phyloP scores from a whole-genome alignment of 1,284 basidiomycete species.

The Ganoderma lucidum region DNA sequence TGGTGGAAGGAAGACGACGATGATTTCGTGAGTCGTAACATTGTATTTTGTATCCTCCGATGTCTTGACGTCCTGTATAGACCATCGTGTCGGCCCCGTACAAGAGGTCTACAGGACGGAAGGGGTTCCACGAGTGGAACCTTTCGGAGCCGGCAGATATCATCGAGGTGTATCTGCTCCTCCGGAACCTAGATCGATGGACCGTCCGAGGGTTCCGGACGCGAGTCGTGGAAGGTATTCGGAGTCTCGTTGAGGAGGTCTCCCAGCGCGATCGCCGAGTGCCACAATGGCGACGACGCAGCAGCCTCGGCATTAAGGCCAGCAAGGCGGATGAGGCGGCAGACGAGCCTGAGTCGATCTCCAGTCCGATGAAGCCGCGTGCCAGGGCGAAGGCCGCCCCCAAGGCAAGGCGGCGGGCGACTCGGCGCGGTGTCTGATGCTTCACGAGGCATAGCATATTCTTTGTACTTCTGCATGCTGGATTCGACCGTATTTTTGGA shows the following conservation, averaged over 20 bases:
- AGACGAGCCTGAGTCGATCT: slow-evolving; percentile 9
- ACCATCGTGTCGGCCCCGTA: slow-evolving; percentile 60
- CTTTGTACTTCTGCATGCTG: not conserved
- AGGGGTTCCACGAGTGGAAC: slow-evolving; percentile 57
- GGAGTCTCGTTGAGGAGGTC: slow-evolving; percentile 38
- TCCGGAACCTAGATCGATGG: slow-evolving; percentile 63
- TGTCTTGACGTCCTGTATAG: slow-evolving; percentile 39
- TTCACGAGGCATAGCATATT: not conserved
- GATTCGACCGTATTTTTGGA: slow-evolving; percentile 4
- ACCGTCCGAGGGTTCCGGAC: slow-evolving; percentile 42
- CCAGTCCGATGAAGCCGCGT: slow-evolving; percentile 3
- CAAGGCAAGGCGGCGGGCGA: slow-evolving; percentile 9
- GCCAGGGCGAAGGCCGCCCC: not conserved
- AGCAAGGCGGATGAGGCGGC: not conserved
- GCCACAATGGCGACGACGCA: slow-evolving; percentile 56
- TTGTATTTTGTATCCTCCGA: slow-evolving; percentile 12
- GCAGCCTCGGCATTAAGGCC: slow-evolving; percentile 40
- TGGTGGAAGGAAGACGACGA: slow-evolving; percentile 52
- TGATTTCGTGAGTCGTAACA: slow-evolving; percentile 41
- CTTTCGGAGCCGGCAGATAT: slow-evolving; percentile 54
- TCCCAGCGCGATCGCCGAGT: slow-evolving; percentile 46
- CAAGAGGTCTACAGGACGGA: slow-evolving; percentile 15
- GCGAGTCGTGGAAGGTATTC: slow-evolving; percentile 50
- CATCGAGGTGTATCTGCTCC: slow-evolving; percentile 58
- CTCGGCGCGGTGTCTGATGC: not conserved